These are phyloP conservation scores for Jatropha curcas DNA, from an alignment of 345 rosid genomes.

Conservation along the genomic window DNA sequence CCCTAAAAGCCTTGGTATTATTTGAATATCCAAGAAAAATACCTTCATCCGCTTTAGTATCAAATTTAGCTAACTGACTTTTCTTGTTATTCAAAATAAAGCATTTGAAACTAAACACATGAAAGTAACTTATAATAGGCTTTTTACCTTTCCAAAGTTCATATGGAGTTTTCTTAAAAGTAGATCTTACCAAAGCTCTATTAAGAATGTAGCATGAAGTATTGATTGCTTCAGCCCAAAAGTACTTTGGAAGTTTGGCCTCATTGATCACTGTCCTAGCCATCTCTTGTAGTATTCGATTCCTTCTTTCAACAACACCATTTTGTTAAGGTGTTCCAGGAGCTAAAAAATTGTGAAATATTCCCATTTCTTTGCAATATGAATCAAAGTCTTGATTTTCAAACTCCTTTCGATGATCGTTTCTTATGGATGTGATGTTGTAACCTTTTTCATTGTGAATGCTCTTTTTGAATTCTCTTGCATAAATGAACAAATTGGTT, in stretches of 20 bases:
- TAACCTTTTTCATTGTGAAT: neutral
- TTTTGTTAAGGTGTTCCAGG: neutral
- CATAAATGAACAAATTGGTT: neutral
- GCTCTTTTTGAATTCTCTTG: neutral
- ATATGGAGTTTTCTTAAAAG: neutral
- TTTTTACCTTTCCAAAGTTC: neutral
- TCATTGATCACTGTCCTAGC: neutral
- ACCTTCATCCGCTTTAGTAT: neutral
- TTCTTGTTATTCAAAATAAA: neutral
- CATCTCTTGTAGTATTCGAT: neutral
- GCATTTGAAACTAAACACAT: neutral
- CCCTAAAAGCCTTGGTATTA: too few relatives aligned
- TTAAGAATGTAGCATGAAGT: too few relatives aligned
- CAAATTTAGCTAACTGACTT: neutral
- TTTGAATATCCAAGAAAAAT: too few relatives aligned
- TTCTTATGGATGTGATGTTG: neutral
- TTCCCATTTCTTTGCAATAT: neutral
- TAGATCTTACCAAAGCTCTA: too few relatives aligned
- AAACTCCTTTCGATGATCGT: neutral
- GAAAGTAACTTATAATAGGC: neutral
- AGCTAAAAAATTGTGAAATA: too few relatives aligned
- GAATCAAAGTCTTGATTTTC: neutral
- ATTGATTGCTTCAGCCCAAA: neutral
- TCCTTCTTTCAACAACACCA: neutral
- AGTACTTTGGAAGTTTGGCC: neutral